Evolutionary conservation across 345 rosid species (phyloP), one percentile per base, ranked within the genome.

Genomic region (Cochlearia excelsa): DNA sequence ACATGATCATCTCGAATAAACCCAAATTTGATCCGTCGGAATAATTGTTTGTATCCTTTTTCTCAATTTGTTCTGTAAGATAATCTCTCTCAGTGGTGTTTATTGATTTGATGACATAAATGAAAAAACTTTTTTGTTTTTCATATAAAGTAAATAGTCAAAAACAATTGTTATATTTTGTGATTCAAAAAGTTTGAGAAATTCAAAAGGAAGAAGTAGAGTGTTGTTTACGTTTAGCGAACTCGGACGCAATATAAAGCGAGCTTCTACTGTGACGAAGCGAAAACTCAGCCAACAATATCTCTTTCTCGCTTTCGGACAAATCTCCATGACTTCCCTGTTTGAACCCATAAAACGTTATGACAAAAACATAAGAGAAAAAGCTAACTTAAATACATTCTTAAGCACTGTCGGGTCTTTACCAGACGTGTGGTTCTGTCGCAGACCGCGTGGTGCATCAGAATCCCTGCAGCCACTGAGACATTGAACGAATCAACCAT

Each of bases 401-500:
- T 61, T 45, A 49, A 9, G 48, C 29, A 27, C 46, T 38, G 40
- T 46, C 7, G 1, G 5, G 27, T 49, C 34, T 50, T 35, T 81
- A 92, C 97, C 97, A 86, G 75, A 74, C 84, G 89, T 59, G 80
- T 70, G 58, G 63, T 73, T 83, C 93, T 73, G 78, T 92, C 94
- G 67, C 82, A 82, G 52, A 86, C 91, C 46, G 96, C 95, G 40
- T 88, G 95, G 71, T 84, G 98, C 98, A 88, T 86, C 43, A 88
- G 67, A 70, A 86, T 82, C 78, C 96, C 98, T 1, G 95, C 90
- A 54, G 97, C 98, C 63, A 92, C 97, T 28, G 98, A 92, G 55
- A 88, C 97, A 75, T 92, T 92, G 69, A 92, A 88, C 31, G 98
- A 88, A 76, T 92, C 96, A 41, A 88, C 96, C 98, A 92, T 88